phyloP scores from a whole-genome alignment of 768 basidiomycete genomes.

The Phylloporus sp. region DNA sequence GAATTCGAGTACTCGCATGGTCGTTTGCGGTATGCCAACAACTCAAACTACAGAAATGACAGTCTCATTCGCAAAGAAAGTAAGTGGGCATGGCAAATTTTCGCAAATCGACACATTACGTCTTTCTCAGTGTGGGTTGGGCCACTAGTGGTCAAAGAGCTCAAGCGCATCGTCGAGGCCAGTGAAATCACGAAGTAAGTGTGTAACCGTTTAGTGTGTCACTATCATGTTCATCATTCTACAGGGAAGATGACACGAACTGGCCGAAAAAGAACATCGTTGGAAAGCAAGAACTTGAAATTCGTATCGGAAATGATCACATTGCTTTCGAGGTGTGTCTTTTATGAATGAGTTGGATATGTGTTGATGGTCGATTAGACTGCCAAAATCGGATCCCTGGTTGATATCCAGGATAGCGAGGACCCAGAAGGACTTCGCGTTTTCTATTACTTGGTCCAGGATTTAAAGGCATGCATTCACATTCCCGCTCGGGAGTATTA shows the following conservation, averaged over 20 bases:
- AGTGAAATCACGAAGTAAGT: slow-evolving; percentile 90
- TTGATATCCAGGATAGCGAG: slow-evolving; percentile 95
- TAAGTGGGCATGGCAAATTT: slow-evolving; percentile 40
- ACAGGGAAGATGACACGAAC: slow-evolving; percentile 94
- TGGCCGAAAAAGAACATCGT: slow-evolving; percentile 99
- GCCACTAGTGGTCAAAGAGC: slow-evolving; percentile 86
- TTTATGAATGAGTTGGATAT: background rate
- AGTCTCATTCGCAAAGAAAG: slow-evolving; percentile 98
- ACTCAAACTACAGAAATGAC: slow-evolving; percentile 99
- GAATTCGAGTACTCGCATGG: slow-evolving; percentile 99
- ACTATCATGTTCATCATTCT: background rate
- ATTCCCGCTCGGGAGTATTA: background rate
- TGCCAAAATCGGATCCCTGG: slow-evolving; percentile 94
- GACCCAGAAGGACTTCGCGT: slow-evolving; percentile 97
- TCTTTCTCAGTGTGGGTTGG: slow-evolving; percentile 81
- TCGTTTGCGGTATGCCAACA: slow-evolving; percentile 95
- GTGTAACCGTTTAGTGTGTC: background rate
- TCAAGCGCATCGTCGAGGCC: slow-evolving; percentile 89
- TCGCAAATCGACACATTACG: background rate
- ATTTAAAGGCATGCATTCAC: slow-evolving; percentile 69
- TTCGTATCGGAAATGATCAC: slow-evolving; percentile 90
- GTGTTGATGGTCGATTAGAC: slow-evolving; percentile 52
- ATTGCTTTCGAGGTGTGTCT: slow-evolving; percentile 88
- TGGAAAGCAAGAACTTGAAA: slow-evolving; percentile 97
- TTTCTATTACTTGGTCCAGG: slow-evolving; percentile 98